Conservation (phyloP, 148 eudicot genomes). For the Vaccinium darrowii region DNA sequence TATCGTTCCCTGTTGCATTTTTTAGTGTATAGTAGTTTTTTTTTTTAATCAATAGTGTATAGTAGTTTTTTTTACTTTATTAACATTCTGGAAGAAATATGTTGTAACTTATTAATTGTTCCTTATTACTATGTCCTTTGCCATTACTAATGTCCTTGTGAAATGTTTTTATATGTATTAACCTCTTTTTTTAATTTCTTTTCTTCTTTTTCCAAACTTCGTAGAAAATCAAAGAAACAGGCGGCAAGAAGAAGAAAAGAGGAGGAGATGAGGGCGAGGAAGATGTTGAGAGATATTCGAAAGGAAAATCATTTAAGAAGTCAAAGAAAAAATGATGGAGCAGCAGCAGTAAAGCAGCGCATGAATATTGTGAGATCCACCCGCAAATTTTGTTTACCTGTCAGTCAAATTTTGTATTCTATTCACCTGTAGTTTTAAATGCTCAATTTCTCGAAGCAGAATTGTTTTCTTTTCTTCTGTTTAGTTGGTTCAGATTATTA, state of each 20-base stretch:
- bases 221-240: conserved; percentile 68
- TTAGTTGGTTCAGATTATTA: background rate
- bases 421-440: background rate
- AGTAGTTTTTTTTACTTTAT: background rate
- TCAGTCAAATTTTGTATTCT: background rate
- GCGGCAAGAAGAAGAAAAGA: conserved; percentile 50
- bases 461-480: background rate
- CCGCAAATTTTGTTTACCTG: background rate
- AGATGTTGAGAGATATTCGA: conserved; percentile 48
- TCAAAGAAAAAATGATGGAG: conserved; percentile 29
- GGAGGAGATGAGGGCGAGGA: conserved; percentile 60
- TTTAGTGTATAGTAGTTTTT: background rate
- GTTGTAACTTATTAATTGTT: background rate
- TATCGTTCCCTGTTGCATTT: background rate
- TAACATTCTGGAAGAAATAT: background rate
- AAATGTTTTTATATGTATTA: background rate
- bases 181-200: background rate
- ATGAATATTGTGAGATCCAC: background rate
- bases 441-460: background rate
- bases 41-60: no score
- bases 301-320: conserved; percentile 4
- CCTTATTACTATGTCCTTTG: background rate
- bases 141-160: background rate
- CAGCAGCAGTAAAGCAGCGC: background rate
- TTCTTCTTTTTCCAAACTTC: background rate